phyloP scores from a whole-genome alignment of 2,329 filamentous ascomycete species.

The Colletotrichum sansevieriae region DNA sequence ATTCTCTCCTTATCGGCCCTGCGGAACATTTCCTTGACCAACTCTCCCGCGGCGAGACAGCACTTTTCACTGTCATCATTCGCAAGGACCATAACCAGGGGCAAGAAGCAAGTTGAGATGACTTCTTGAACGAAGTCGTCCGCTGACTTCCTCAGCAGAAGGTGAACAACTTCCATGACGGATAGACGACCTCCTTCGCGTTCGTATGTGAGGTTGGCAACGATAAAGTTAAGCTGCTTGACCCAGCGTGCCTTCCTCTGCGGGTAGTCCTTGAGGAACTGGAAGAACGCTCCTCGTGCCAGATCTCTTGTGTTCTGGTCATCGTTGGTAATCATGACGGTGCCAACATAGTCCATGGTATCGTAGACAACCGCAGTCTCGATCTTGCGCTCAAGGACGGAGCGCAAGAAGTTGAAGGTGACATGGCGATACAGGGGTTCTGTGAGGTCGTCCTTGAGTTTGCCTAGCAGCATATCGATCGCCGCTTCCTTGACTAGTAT shows the following conservation, averaged over 20 bases:
- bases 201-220: slow-evolving; percentile 92
- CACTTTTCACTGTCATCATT: slow-evolving; percentile 93
- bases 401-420: slow-evolving; percentile 93
- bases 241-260: slow-evolving; percentile 90
- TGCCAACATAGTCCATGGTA: slow-evolving; percentile 87
- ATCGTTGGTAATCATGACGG: slow-evolving; percentile 96
- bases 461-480: slow-evolving; percentile 84
- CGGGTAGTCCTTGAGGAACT: slow-evolving; percentile 94
- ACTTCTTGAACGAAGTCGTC: slow-evolving; percentile 87
- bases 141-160: slow-evolving; percentile 87
- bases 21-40: slow-evolving; percentile 85
- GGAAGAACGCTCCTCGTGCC: slow-evolving; percentile 89
- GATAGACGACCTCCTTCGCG: slow-evolving; percentile 90
- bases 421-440: slow-evolving; percentile 93
- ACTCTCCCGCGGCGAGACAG: slow-evolving; percentile 81
- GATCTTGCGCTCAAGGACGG: slow-evolving; percentile 86
- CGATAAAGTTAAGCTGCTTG: slow-evolving; percentile 89
- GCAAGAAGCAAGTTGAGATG: slow-evolving; percentile 84
- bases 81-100: slow-evolving; percentile 84
- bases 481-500: slow-evolving; percentile 84
- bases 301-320: slow-evolving; percentile 89
- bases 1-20: slow-evolving; percentile 80
- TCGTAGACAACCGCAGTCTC: slow-evolving; percentile 92
- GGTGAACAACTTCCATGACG: slow-evolving; percentile 90
- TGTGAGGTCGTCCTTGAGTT: slow-evolving; percentile 88